Conservation (phyloP, 139 green algal species). For the Chlamydomonas sp. region DNA sequence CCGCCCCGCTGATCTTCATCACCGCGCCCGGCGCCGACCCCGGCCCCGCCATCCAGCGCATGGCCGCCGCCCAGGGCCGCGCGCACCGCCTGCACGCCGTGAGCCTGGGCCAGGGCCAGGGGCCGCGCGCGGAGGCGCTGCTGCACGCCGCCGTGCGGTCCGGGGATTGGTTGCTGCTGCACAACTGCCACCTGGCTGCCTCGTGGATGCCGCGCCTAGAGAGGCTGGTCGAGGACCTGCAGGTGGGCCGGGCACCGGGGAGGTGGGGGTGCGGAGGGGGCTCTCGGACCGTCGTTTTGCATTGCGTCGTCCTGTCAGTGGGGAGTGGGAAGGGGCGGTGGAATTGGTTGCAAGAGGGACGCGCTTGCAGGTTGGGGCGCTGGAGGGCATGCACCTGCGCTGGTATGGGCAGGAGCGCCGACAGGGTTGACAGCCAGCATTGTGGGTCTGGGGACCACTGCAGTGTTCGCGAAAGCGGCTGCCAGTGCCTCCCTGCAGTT, state of each 20-base stretch:
- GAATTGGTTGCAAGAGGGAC: too few species aligned
- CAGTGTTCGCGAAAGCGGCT: too few species aligned
- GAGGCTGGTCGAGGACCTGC: conserved; percentile 50
- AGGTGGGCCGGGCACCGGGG: background rate
- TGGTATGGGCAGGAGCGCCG: too few species aligned
- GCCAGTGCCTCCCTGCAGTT: too few species aligned
- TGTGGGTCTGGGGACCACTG: too few species aligned
- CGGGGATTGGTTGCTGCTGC: conserved; percentile 88
- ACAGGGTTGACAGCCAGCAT: too few species aligned
- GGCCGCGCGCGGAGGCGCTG: conserved; percentile 64
- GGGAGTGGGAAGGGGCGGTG: background rate
- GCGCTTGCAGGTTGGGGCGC: too few species aligned
- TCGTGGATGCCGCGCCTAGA: conserved; percentile 82
- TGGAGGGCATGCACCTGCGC: too few species aligned
- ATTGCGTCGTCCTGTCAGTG: conserved; percentile 1
- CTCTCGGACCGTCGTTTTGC: too few species aligned
- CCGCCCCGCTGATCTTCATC: conserved; percentile 83
- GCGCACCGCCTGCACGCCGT: conserved; percentile 40
- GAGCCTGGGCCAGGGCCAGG: conserved; percentile 70
- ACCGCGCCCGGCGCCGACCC: conserved; percentile 81
- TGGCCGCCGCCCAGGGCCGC: conserved; percentile 61
- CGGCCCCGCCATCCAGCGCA: conserved; percentile 68
- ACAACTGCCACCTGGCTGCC: conserved; percentile 92
- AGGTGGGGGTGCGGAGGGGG: too few species aligned
- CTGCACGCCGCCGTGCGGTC: conserved; percentile 61